Evolutionary conservation across 2,329 filamentous ascomycete species (phyloP), one percentile per base, ranked within the genome.

Genomic region (Orbilia blumenaviensis): DNA sequence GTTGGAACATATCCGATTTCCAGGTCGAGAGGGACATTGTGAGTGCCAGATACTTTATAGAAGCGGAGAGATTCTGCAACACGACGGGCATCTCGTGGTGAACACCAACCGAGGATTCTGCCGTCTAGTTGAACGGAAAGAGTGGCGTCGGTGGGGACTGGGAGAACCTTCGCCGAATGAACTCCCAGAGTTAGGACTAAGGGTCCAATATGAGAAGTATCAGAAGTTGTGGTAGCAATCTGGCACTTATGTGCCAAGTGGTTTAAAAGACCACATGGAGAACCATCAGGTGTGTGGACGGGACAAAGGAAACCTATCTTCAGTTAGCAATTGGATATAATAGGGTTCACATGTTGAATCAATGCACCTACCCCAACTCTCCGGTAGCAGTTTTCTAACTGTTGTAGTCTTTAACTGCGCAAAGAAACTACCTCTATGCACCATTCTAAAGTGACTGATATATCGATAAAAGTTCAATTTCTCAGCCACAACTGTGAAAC

Each of bases 391-490:
- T 83, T 98, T 99, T 85, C 95, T 89, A 60, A 99, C 95, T 0
- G 95, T 95, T 0, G 95, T 99, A 0, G 95, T 99, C 84, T 97
- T 98, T 78, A 99, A 85, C 82, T 98, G 92, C 2, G 95, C 95
- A 83, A 99, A 99, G 88, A 99, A 99, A 82, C 93, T 95, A 86
- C 95, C 95, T 89, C 95, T 90, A 85, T 99, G 95, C 71, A 99
- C 93, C 93, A 97, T 97, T 79, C 95, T 91, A 87, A 99, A 99
- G 83, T 99, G 95, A 83, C 92, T 95, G 85, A 99, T 96, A 85
- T 98, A 99, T 81, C 95, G 92, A 81, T 96, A 89, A 83, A 98
- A 99, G 85, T 99, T 99, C 82, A 99, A 94, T 87, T 98, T 98
- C 83, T 99, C 95, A 1, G 95, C 95, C 61, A 98, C 94, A 60